Conservation (phyloP, 495 filamentous ascomycete genomes). For the Lophiostoma macrostomum region DNA sequence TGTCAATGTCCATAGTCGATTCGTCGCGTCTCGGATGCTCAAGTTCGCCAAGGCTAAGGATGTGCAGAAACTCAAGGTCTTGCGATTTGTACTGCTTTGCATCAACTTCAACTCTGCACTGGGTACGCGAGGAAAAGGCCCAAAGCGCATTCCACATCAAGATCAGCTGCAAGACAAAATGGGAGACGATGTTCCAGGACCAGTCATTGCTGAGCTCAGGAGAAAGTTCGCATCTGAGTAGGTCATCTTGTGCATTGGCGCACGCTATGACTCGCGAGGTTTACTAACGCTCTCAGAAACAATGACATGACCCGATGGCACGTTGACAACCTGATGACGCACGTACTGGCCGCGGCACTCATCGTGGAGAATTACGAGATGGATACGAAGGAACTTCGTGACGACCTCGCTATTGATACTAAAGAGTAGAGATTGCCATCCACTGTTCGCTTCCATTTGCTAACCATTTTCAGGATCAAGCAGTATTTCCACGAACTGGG, state of each 20-base stretch:
- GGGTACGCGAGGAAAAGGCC: conserved; percentile 33
- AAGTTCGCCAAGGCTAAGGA: conserved; percentile 57
- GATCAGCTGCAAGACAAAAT: conserved; percentile 49
- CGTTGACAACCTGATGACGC: conserved; percentile 43
- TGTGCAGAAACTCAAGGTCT: conserved; percentile 55
- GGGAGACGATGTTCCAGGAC: conserved; percentile 49
- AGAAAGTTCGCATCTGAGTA: conserved; percentile 65
- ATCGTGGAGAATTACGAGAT: conserved; percentile 75
- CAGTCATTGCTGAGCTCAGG: conserved; percentile 64
- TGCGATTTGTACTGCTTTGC: conserved; percentile 65
- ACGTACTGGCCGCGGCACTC: conserved; percentile 47
- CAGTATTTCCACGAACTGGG: conserved; percentile 83
- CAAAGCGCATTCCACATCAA: conserved; percentile 42
- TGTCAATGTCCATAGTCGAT: conserved; percentile 54
- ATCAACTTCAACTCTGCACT: conserved; percentile 59
- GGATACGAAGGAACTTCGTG: conserved; percentile 69
- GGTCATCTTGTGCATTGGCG: conserved; percentile 59
- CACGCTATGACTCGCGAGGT: conserved; percentile 38
- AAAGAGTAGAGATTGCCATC: conserved; percentile 43
- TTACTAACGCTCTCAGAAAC: conserved; percentile 4
- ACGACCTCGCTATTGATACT: conserved; percentile 74
- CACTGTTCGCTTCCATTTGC: not conserved
- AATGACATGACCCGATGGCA: conserved; percentile 43
- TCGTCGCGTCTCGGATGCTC: conserved; percentile 61
- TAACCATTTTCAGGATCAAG: conserved; percentile 41